phyloP scores from a whole-genome alignment of 306 rosid genomes.

The Castanopsis chinensis region DNA sequence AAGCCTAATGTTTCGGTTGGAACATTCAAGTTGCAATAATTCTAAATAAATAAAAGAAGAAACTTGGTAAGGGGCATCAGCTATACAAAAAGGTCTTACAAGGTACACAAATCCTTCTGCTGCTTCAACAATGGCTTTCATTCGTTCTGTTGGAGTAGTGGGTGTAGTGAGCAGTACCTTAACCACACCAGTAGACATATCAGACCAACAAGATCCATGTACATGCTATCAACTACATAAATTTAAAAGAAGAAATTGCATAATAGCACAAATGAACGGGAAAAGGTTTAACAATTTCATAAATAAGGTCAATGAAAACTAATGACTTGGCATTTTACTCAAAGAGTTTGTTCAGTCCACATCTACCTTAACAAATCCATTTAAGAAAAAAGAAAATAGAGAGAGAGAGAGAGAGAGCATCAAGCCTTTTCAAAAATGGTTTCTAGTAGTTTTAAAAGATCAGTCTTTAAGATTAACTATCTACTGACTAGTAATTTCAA shows the following conservation, averaged over 20 bases:
- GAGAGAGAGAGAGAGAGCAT: not conserved
- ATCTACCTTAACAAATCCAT: not conserved
- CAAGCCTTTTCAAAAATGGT: not conserved
- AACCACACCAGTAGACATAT: slow-evolving; percentile 22
- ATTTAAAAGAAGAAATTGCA: not conserved
- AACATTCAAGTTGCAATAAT: not conserved
- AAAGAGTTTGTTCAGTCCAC: not conserved
- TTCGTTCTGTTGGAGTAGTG: slow-evolving; percentile 71
- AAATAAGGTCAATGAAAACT: not conserved
- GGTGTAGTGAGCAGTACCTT: slow-evolving; percentile 94
- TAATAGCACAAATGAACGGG: not conserved
- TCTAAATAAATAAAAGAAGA: not conserved
- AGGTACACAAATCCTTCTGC: slow-evolving; percentile 86
- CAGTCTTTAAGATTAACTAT: not conserved
- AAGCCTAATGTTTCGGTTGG: not conserved
- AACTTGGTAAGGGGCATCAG: not conserved
- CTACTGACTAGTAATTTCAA: not conserved
- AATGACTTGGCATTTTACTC: not conserved
- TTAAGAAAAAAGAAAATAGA: too few relatives aligned
- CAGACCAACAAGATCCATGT: slow-evolving; percentile 10
- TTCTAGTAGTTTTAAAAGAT: not conserved
- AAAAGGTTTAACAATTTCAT: not conserved
- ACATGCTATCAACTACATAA: not conserved
- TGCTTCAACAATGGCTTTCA: slow-evolving; percentile 83
- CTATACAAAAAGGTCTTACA: slow-evolving; percentile 41